Evolutionary conservation across 2,329 filamentous ascomycete species (phyloP).

Genomic region (Ophiostoma triangulosporum): DNA sequence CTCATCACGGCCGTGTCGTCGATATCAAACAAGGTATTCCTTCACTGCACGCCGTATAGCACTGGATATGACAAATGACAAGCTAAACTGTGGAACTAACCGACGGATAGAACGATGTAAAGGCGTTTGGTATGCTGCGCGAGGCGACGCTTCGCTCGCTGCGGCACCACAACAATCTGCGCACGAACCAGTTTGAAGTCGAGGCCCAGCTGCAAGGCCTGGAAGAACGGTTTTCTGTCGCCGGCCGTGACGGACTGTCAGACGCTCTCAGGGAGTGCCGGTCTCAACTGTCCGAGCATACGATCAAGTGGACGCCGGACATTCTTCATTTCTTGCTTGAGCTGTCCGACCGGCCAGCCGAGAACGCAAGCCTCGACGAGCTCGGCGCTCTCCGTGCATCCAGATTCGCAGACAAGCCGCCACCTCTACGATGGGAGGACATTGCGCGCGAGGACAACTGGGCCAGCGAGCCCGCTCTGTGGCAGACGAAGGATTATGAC

Average conservation of each 20-base stretch:
- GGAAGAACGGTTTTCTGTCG: constrained; percentile 74
- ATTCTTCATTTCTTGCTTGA: constrained; percentile 64
- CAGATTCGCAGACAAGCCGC: constrained; percentile 26
- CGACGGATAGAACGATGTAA: constrained; percentile 18
- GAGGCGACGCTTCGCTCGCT: constrained; percentile 39
- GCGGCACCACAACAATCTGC: constrained; percentile 41
- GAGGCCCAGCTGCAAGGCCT: constrained; percentile 52
- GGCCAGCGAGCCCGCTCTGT: constrained; percentile 51
- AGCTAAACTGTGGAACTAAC: not conserved
- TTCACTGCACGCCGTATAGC: not conserved
- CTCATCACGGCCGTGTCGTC: constrained; percentile 52
- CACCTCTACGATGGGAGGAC: constrained; percentile 60
- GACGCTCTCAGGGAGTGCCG: constrained; percentile 43
- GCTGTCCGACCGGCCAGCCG: constrained; percentile 66
- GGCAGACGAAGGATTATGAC: constrained; percentile 56
- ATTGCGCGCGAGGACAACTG: constrained; percentile 66
- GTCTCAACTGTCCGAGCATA: constrained; percentile 15
- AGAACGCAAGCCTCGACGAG: constrained; percentile 51
- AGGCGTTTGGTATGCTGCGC: constrained; percentile 29
- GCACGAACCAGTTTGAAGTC: constrained; percentile 67
- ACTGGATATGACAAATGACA: not conserved
- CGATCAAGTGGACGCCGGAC: constrained; percentile 61
- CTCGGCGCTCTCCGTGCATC: constrained; percentile 41
- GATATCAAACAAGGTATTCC: constrained; percentile 23
- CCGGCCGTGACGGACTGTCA: constrained; percentile 66